Evolutionary conservation across 176 grass and related monocot species (phyloP).

Genomic region (Cocos nucifera): DNA sequence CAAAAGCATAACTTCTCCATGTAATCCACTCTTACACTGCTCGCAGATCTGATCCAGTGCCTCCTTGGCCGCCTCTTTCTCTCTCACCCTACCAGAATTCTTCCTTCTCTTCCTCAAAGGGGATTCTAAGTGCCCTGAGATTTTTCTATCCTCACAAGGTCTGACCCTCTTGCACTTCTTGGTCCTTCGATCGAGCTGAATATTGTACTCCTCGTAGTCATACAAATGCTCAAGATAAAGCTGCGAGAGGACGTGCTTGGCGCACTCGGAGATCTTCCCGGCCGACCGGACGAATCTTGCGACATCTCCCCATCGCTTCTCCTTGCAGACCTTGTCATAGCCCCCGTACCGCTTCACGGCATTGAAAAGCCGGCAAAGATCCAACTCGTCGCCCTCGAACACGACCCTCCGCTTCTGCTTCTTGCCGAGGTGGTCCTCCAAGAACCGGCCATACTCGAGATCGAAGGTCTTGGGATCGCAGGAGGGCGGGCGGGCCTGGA

Average conservation of each 20-base stretch:
- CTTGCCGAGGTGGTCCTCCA: slow-evolving; percentile 18
- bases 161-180: slow-evolving; percentile 10
- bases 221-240: slow-evolving; percentile 77
- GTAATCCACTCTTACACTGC: slow-evolving; percentile 79
- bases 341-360: slow-evolving; percentile 76
- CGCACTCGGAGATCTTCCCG: slow-evolving; percentile 57
- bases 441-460: slow-evolving; percentile 70
- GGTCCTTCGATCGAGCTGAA: background rate
- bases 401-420: slow-evolving; percentile 29
- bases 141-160: background rate
- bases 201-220: slow-evolving; percentile 61
- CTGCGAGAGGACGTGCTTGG: slow-evolving; percentile 79
- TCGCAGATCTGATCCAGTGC: slow-evolving; percentile 81
- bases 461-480: slow-evolving; percentile 72
- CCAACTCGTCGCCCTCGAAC: slow-evolving; percentile 56
- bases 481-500: slow-evolving; percentile 70
- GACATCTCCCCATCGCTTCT: slow-evolving; percentile 57
- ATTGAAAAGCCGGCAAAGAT: slow-evolving; percentile 83
- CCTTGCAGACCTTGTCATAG: slow-evolving; percentile 44
- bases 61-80: slow-evolving; percentile 11
- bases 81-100: slow-evolving; percentile 3
- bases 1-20: slow-evolving; percentile 80
- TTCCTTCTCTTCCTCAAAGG: slow-evolving; percentile 20
- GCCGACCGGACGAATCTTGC: slow-evolving; percentile 41
- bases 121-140: slow-evolving; percentile 2